These are phyloP conservation scores for Globomyces pollinis-pini DNA, from an alignment of 192 early-diverging fungal genomes.

Conservation along the genomic window DNA sequence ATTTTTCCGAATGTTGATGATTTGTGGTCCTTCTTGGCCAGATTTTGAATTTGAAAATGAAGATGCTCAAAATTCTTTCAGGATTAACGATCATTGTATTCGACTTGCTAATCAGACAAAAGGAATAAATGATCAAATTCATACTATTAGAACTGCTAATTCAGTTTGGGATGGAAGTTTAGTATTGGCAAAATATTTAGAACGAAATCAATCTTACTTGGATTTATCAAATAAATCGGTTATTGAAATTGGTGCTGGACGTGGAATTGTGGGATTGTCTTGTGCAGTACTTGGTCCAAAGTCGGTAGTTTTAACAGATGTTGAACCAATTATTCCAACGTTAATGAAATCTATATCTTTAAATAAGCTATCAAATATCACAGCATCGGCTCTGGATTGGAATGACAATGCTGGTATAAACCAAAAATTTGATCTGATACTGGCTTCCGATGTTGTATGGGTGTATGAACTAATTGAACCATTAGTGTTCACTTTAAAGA, in stretches of 20 bases:
- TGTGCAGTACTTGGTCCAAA: not conserved
- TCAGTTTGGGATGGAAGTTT: not conserved
- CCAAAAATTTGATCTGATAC: conserved; percentile 4
- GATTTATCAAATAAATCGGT: not conserved
- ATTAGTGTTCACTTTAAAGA: not conserved
- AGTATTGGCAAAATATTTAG: not conserved
- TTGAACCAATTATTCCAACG: not conserved
- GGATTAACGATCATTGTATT: not conserved
- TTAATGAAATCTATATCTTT: not conserved
- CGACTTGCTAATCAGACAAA: not conserved
- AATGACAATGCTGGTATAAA: not conserved
- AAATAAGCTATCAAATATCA: not conserved
- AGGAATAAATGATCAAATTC: not conserved
- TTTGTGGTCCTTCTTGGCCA: too few relatives aligned
- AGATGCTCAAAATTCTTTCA: too few relatives aligned
- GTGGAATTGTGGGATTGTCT: not conserved
- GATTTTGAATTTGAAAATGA: not conserved
- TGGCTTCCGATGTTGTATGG: conserved; percentile 7
- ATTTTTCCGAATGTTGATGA: not conserved
- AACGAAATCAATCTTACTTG: not conserved
- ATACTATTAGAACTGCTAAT: not conserved
- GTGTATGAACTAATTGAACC: conserved; percentile 2
- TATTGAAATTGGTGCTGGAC: not conserved
- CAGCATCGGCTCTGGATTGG: not conserved
- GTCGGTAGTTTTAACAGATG: not conserved